Base-by-base conservation (phyloP, 208 protist species). In the Trypanosoma cruzi region DNA sequence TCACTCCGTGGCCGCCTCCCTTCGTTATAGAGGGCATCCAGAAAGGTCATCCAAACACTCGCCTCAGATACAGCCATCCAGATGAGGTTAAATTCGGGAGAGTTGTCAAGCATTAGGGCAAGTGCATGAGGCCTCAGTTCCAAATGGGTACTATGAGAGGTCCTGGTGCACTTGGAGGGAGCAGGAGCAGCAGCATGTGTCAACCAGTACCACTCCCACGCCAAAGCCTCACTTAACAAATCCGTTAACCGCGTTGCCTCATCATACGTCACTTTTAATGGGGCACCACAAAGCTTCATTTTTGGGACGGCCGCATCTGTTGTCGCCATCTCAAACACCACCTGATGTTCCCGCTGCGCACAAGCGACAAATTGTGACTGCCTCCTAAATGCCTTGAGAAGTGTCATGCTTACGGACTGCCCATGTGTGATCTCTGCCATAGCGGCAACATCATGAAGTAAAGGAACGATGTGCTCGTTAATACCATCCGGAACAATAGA, bases 31-130 rank as follows among this genome's bases (percentile, higher is more conserved):
- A 89, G 70, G 26, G 66, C 57, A 54, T 78, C 58, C 32, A 89
- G 68, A 36, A 90, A 70, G 14, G 85, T 87, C 56, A 84, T 65
- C 59, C 83, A 67, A 18, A 70, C 49, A 26, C 81, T 77, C 8
- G 73, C 62, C 28, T 80, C 70, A 14, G 75, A 67, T 11, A 58
- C 68, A 0, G 79, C 78, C 49, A 84, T 61, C 80, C 85, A 90
- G 11, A 90, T 60, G 11, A 74, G 52, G 67, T 82, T 85, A 71
- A 86, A 90, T 62, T 90, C 78, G 44, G 84, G 69, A 32, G 69
- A 78, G 49, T 90, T 86, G 32, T 77, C 76, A 65, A 90, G 42
- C 79, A 87, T 85, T 40, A 90, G 48, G 1, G 85, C 81, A 16
- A 90, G 52, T 53, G 73, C 80, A 63, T 81, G 68, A 5, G 75